A percentile compares a stretch with the other conserved stretches of the same genome.
Evolutionary conservation across 371 early-diverging fungal species (phyloP).

Genomic region (Sanchytrium tribonematis): DNA sequence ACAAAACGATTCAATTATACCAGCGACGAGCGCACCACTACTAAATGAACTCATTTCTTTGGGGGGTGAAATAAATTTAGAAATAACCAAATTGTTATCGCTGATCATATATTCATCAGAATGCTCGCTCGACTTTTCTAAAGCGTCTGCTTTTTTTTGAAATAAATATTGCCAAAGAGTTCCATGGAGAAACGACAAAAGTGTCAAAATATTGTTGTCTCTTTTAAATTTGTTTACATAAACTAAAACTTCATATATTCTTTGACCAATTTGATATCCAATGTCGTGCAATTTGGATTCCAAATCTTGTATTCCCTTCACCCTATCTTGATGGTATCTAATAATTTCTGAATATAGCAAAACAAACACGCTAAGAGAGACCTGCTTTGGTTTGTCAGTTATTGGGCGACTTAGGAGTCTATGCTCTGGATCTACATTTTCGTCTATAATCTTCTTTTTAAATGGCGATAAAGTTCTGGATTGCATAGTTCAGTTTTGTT

Average conservation of each 20-base stretch:
- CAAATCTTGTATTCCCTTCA: slow-evolving; percentile 68
- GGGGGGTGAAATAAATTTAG: slow-evolving; percentile 66
- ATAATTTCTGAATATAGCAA: slow-evolving; percentile 81
- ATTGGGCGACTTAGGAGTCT: background rate
- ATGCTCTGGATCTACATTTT: background rate
- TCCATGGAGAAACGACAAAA: slow-evolving; percentile 64
- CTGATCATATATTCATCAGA: slow-evolving; percentile 94
- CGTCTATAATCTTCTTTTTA: background rate
- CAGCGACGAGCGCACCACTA: slow-evolving; percentile 73
- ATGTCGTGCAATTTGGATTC: slow-evolving; percentile 59
- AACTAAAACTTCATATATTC: slow-evolving; percentile 48
- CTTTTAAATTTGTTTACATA: slow-evolving; percentile 55
- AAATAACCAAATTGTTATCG: slow-evolving; percentile 68
- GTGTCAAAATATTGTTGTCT: slow-evolving; percentile 52
- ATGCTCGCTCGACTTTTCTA: slow-evolving; percentile 68
- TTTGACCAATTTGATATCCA: slow-evolving; percentile 70
- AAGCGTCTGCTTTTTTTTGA: slow-evolving; percentile 72
- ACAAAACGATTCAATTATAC: slow-evolving; percentile 72
- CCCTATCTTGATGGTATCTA: slow-evolving; percentile 72
- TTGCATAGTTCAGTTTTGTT: background rate
- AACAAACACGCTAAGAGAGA: slow-evolving; percentile 50
- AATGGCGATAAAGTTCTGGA: background rate
- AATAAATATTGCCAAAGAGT: slow-evolving; percentile 72
- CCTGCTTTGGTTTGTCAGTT: slow-evolving; percentile 15
- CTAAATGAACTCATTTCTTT: slow-evolving; percentile 65